phyloP scores from a whole-genome alignment of 192 early-diverging fungal species.

The Gorgonomyces haynaldii region DNA sequence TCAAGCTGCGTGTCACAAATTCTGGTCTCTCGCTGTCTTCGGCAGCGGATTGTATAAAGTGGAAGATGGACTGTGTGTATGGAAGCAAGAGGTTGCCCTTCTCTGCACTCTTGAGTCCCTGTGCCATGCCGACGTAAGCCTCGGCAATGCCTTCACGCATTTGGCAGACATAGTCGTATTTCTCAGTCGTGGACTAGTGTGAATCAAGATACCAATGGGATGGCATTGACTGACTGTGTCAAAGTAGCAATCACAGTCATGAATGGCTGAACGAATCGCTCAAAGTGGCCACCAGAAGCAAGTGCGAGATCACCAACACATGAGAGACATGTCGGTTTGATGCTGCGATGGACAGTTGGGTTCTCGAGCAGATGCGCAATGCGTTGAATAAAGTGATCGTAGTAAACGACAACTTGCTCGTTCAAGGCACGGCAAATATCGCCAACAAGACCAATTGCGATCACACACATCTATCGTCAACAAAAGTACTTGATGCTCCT shows the following conservation, averaged over 20 bases:
- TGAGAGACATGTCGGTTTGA: slow-evolving; percentile 89
- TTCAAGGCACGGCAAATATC: slow-evolving; percentile 88
- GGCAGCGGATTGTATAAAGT: slow-evolving; percentile 61
- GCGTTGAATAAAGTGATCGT: slow-evolving; percentile 65
- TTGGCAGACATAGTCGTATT: slow-evolving; percentile 75
- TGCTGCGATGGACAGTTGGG: slow-evolving; percentile 64
- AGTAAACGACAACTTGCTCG: slow-evolving; percentile 63
- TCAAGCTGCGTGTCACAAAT: slow-evolving; percentile 55
- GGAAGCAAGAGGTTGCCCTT: slow-evolving; percentile 39
- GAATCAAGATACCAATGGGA: slow-evolving; percentile 11
- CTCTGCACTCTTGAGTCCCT: slow-evolving; percentile 73
- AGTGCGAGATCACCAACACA: slow-evolving; percentile 88
- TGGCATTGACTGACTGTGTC: slow-evolving; percentile 6
- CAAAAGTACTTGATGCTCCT: slow-evolving; percentile 77
- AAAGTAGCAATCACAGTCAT: slow-evolving; percentile 86
- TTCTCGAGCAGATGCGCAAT: slow-evolving; percentile 23
- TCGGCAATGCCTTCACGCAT: slow-evolving; percentile 85
- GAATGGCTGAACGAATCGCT: slow-evolving; percentile 62
- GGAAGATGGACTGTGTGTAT: slow-evolving; percentile 61
- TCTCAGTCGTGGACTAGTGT: slow-evolving; percentile 34
- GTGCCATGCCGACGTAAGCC: slow-evolving; percentile 91
- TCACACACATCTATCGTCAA: too few relatives aligned
- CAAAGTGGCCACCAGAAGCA: slow-evolving; percentile 79
- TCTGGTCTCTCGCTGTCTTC: slow-evolving; percentile 54
- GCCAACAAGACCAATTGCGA: slow-evolving; percentile 92